A percentile compares a stretch with the other conserved stretches of the same genome.
Conservation (phyloP, 331 rosid species). For the Ulmus americana region DNA sequence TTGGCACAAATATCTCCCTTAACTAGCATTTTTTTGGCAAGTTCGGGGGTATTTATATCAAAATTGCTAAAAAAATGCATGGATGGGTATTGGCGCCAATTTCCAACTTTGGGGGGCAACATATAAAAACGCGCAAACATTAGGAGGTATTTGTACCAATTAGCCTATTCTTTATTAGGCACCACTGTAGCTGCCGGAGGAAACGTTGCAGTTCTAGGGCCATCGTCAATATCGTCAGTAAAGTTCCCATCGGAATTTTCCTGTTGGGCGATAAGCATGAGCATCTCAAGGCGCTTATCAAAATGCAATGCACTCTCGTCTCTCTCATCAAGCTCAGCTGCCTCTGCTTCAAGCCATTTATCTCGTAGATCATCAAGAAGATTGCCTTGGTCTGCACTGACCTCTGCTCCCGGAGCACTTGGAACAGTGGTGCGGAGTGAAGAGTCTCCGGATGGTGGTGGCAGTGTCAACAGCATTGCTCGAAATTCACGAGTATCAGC, state of each 20-base stretch:
- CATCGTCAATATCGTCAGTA: conserved; percentile 20
- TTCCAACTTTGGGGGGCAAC: no score
- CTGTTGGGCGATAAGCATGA: conserved; percentile 69
- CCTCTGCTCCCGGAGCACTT: conserved; percentile 73
- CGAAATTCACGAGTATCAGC: conserved; percentile 73
- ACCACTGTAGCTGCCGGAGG: conserved; percentile 16
- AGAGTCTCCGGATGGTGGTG: conserved; percentile 95
- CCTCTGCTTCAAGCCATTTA: conserved; percentile 97
- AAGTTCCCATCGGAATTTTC: conserved; percentile 41
- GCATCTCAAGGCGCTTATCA: conserved; percentile 88
- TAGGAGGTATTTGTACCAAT: no score
- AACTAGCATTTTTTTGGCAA: no score
- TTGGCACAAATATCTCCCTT: no score
- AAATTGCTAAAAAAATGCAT: no score
- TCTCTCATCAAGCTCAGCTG: conserved; percentile 89
- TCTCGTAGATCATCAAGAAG: conserved; percentile 90
- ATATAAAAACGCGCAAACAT: no score
- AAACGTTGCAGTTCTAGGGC: conserved; percentile 3
- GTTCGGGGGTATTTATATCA: no score
- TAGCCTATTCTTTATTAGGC: conserved; percentile 21
- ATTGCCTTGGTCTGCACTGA: conserved; percentile 62
- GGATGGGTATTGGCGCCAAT: no score
- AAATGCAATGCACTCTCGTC: conserved; percentile 88
- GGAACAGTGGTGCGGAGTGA: conserved; percentile 86
- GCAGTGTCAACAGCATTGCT: conserved; percentile 74